Base-by-base conservation (phyloP, 345 rosid genomes). In the Salix viminalis region DNA sequence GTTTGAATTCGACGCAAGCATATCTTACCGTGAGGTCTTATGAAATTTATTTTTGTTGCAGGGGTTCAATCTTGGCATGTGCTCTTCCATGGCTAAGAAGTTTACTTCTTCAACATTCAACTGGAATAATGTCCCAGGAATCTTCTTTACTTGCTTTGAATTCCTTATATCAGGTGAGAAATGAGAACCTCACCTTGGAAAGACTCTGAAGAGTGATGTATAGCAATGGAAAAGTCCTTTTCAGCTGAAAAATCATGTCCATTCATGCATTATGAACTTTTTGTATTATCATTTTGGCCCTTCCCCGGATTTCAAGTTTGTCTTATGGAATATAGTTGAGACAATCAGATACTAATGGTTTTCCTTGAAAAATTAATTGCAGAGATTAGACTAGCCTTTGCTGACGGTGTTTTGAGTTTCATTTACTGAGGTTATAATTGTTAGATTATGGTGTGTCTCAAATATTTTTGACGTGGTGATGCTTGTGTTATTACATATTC, bases 61-160 rank as follows among this genome's bases (percentile, higher is more conserved):
- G 99, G 85, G 99, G 97, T 75, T 97, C 98, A 75, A 87, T 96
- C 54, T 77, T 91, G 77, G 97, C 87, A 34, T 96, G 97, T 82
- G 81, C 92, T 39, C 88, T 94, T 81, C 98, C 99, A 0, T 94
- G 98, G 98, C 88, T 96, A 50, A 92, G 90, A 80, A 80, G 89
- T 81, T 80, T 94, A 69, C 87, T 96, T 60, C 93, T 91, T 79
- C 91, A 91, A 76, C 98, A 96, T 80, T 90, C 97, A 39, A 92
- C 89, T 78, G 89, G 90, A 75, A 87, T 96, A 73, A 86, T 90
- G 91, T 89, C 99, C 26, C 97, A 94, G 81, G 97, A 89, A 72
- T 91, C 97, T 36, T 89, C 97, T 19, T 81, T 92, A 18, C 79
- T 64, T 36, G 87, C 94, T 42, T 79, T 96, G 77, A 96, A 92